These are phyloP conservation scores for Corylus avellana DNA, from an alignment of 306 rosid genomes.

Conservation along the genomic window DNA sequence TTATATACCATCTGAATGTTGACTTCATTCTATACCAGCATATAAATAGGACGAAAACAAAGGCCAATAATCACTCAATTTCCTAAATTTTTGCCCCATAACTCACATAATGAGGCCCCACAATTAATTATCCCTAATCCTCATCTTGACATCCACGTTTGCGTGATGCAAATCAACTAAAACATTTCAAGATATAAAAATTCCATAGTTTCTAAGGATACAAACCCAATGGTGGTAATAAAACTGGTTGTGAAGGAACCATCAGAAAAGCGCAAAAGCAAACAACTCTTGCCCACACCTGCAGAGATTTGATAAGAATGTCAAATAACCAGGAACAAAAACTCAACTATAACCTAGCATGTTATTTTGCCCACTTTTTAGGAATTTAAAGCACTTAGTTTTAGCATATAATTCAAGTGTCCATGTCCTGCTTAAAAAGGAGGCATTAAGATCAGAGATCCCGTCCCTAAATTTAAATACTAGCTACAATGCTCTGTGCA, in stretches of 20 bases:
- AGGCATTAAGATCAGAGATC: not conserved
- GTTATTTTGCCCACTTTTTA: not conserved
- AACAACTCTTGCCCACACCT: conserved; percentile 91
- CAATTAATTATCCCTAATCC: not conserved
- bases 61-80: not conserved
- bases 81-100: not conserved
- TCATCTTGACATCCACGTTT: conserved; percentile 1
- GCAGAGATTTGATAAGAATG: conserved; percentile 28
- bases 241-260: conserved; percentile 86
- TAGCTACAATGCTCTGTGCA: not conserved
- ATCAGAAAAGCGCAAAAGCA: conserved; percentile 83
- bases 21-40: conserved; percentile 7
- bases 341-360: conserved; percentile 10
- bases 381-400: not conserved
- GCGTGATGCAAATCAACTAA: not conserved
- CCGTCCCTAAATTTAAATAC: not conserved
- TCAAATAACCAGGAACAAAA: conserved; percentile 9
- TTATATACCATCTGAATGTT: conserved; percentile 9
- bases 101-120: not conserved
- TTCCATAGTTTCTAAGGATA: conserved; percentile 24
- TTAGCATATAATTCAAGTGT: not conserved
- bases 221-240: conserved; percentile 86
- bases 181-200: conserved; percentile 10
- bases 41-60: conserved; percentile 23
- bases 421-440: not conserved